Evolutionary conservation across 306 rosid species (phyloP), one percentile per base, ranked within the genome.

Genomic region (Rosa persica): DNA sequence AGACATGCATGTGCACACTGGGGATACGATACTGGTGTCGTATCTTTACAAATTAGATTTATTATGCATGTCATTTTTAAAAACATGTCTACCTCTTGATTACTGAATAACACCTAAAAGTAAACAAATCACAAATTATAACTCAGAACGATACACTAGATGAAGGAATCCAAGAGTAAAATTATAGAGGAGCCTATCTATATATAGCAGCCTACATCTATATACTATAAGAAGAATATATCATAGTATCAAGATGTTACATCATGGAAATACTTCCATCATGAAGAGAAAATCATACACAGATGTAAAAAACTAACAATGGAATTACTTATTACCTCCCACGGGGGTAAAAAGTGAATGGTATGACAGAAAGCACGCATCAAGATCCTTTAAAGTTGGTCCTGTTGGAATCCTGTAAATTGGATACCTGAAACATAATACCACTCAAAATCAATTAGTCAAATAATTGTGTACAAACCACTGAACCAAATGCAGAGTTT

Each of bases 341-440:
- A 80, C 40, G 19, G 94, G 86, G 20, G 90, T 85, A 83, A 36
- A 42, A 82, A 94, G 96, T 68, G 34, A 66, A 85, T 94, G 98
- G 79, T 92, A 94, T 10, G 98, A 88, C 78, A 94, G 85, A 78
- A 94, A 94, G 87, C 98, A 92, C 30, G 98, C 97, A 81, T 94
- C 92, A 25, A 94, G 87, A 86, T 94, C 97, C 83, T 83, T 94
- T 83, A 94, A 82, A 75, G 97, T 94, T 78, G 94, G 96, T 51
- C 98, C 98, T 12, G 94, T 94, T 74, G 98, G 98, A 78, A 92
- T 94, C 84, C 98, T 84, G 82, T 94, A 94, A 80, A 94, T 94
- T 10, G 97, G 98, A 87, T 94, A 94, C 98, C 98, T 94, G 74
- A 78, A 83, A 78, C 38, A 72, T 38, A 76, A 60, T 67, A 83